Percentiles rank a stretch among this genome's conserved stretches.
phyloP scores from a whole-genome alignment of 2,329 filamentous ascomycete species.

The Fusarium drepaniforme region DNA sequence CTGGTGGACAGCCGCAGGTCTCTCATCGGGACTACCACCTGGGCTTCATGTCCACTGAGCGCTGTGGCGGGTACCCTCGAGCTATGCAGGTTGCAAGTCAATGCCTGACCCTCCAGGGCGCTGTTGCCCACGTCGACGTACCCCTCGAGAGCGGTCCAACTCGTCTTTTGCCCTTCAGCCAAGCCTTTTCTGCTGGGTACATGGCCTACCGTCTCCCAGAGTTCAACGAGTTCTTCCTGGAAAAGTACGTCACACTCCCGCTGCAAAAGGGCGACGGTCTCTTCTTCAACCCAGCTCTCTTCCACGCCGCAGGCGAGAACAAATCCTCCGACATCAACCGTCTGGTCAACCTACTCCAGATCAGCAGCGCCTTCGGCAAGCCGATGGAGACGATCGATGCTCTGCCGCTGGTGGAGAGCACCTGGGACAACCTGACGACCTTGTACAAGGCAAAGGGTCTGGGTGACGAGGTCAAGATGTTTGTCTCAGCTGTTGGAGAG shows the following conservation, averaged over 20 bases:
- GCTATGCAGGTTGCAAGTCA: slow-evolving; percentile 66
- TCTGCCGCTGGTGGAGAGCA: slow-evolving; percentile 58
- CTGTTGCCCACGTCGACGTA: slow-evolving; percentile 72
- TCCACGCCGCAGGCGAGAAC: slow-evolving; percentile 73
- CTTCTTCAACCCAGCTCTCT: slow-evolving; percentile 74
- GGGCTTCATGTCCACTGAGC: slow-evolving; percentile 67
- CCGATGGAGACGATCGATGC: slow-evolving; percentile 72
- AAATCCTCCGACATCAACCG: slow-evolving; percentile 59
- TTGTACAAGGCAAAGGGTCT: slow-evolving; percentile 51
- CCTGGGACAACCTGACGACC: slow-evolving; percentile 55
- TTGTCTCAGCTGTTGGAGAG: slow-evolving; percentile 65
- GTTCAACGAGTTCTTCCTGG: slow-evolving; percentile 66
- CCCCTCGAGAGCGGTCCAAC: slow-evolving; percentile 70
- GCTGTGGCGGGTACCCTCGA: slow-evolving; percentile 61
- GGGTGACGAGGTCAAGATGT: slow-evolving; percentile 57
- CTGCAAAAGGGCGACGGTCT: slow-evolving; percentile 68
- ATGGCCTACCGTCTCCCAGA: slow-evolving; percentile 66
- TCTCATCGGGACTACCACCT: slow-evolving; percentile 74
- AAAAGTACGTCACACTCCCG: slow-evolving; percentile 64
- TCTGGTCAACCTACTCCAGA: slow-evolving; percentile 71
- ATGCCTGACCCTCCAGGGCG: slow-evolving; percentile 72
- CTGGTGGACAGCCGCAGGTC: slow-evolving; percentile 68
- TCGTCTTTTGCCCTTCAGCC: slow-evolving; percentile 70
- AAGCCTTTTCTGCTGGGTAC: slow-evolving; percentile 68
- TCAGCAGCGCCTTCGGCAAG: slow-evolving; percentile 72